Base-by-base conservation (phyloP, 1,284 basidiomycete genomes). In the Rhodotorula sp. region DNA sequence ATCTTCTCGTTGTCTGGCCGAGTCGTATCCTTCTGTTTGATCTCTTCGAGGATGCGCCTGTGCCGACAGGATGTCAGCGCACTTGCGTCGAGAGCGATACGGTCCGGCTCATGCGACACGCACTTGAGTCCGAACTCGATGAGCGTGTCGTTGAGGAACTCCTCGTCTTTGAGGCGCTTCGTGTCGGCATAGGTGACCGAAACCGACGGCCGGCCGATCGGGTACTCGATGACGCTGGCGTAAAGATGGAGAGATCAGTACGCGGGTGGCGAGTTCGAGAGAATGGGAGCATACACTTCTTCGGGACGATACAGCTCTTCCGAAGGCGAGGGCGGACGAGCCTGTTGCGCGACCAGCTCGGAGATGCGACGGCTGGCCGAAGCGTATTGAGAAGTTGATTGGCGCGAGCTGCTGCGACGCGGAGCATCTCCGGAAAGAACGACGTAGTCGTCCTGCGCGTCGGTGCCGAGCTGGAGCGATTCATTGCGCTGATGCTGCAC, bases 41-140 rank as follows among this genome's bases (percentile, higher is more conserved):
- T 67, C 19, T 68, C 46, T 21, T 80, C 81, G 68, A 87, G 85
- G 86, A 90, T 91, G 27, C 89, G 83, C 79, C 92, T 94, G 68
- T 34, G 61, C 16, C 2, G 17, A 2, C 12, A 13, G 23, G 54
- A 57, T 55, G 17, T 60, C 12, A 23, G 13, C 19, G 48, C 9
- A 27, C 4, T n/a, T 49, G n/a, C 8, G 17, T 1, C 17, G 34
- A 2, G 16, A 53, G 45, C 1, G 17, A 42, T 1, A 42, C 27
- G 48, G 21, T 34, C 34, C 34, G 34, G 34, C 34, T 34, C 34
- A 5, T 3, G 44, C n/a, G 23, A 7, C 0, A 83, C 89, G 62
- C 78, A 92, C 91, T 92, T 93, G 48, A 99, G 84, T 4, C 93
- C 96, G 79, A 96, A 97, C 79, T 99, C 96, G 58, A 99, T 92